Conservation (phyloP, 176 grass and related monocot species). For the Cocos nucifera region DNA sequence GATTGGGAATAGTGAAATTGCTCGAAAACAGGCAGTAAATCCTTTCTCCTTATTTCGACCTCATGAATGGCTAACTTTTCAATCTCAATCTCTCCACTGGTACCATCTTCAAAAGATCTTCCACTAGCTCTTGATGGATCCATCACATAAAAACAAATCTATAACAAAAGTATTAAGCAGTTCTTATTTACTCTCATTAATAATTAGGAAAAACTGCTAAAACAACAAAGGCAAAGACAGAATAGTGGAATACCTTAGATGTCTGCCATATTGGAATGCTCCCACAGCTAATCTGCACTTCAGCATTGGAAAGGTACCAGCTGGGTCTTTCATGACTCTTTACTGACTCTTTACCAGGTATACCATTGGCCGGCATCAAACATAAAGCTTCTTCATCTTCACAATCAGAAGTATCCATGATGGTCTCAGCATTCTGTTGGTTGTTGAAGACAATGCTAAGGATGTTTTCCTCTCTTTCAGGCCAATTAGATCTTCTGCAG, state of each 20-base stretch:
- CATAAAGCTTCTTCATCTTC: conserved; percentile 48
- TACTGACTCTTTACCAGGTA: conserved; percentile 36
- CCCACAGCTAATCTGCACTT: conserved; percentile 76
- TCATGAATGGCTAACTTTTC: conserved; percentile 69
- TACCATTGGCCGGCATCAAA: conserved; percentile 38
- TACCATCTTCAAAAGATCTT: conserved; percentile 16
- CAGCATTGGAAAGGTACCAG: conserved; percentile 96
- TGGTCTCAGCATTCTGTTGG: conserved; percentile 37
- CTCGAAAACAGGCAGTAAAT: conserved; percentile 90
- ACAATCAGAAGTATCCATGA: conserved; percentile 50
- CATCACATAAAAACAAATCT: conserved; percentile 95
- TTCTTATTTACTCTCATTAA: too few species aligned
- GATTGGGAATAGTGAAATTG: conserved; percentile 62
- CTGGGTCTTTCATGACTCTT: conserved; percentile 53
- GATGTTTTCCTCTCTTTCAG: conserved; percentile 76
- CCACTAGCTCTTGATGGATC: conserved; percentile 32
- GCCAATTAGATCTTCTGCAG: conserved; percentile 90
- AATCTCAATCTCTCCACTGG: conserved; percentile 77
- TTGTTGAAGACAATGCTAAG: conserved; percentile 47
- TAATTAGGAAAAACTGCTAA: too few species aligned
- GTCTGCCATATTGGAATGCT: conserved; percentile 98
- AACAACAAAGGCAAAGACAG: conserved; percentile 5
- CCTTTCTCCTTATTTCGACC: conserved; percentile 81
- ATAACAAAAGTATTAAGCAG: conserved; percentile 20
- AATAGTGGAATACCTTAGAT: conserved; percentile 57